phyloP scores from a whole-genome alignment of 768 basidiomycete species.

The Hygrophorus russula region DNA sequence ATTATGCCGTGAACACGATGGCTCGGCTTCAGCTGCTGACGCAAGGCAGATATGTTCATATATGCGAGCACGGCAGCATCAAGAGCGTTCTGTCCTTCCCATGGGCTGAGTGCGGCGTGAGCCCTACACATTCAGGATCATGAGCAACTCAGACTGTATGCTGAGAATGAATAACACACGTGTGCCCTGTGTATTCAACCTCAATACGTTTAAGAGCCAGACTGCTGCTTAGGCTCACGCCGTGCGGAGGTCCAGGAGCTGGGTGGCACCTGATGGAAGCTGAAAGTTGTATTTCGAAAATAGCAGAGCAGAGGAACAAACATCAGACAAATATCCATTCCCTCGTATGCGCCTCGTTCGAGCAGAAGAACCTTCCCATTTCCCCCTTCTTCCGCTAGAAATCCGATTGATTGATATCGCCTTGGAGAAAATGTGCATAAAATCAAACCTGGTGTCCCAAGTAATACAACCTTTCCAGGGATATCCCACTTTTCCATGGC shows the following conservation, averaged over 20 bases:
- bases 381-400: slow-evolving; percentile 67
- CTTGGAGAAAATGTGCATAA: no score
- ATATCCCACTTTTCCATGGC: slow-evolving; percentile 53
- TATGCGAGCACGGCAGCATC: slow-evolving; percentile 87
- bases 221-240: slow-evolving; percentile 51
- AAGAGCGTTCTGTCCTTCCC: slow-evolving; percentile 76
- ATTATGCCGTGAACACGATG: slow-evolving; percentile 59
- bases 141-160: not conserved
- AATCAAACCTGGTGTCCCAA: slow-evolving; percentile 64
- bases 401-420: no score
- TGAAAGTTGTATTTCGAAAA: not conserved
- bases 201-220: slow-evolving; percentile 50
- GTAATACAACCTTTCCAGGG: slow-evolving; percentile 53
- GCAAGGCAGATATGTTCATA: slow-evolving; percentile 63
- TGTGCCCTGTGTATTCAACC: slow-evolving; percentile 64
- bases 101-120: slow-evolving; percentile 70
- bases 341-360: slow-evolving; percentile 60
- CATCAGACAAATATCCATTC: slow-evolving; percentile 74
- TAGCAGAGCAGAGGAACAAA: slow-evolving; percentile 14
- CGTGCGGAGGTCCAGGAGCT: slow-evolving; percentile 62
- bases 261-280: slow-evolving; percentile 57
- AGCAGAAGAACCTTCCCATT: slow-evolving; percentile 63
- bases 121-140: slow-evolving; percentile 31
- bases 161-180: slow-evolving; percentile 30
- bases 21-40: slow-evolving; percentile 73